Evolutionary conservation across 176 grass and related monocot species (phyloP), one percentile per base, ranked within the genome.

Genomic region (Chrysopogon serrulatus): DNA sequence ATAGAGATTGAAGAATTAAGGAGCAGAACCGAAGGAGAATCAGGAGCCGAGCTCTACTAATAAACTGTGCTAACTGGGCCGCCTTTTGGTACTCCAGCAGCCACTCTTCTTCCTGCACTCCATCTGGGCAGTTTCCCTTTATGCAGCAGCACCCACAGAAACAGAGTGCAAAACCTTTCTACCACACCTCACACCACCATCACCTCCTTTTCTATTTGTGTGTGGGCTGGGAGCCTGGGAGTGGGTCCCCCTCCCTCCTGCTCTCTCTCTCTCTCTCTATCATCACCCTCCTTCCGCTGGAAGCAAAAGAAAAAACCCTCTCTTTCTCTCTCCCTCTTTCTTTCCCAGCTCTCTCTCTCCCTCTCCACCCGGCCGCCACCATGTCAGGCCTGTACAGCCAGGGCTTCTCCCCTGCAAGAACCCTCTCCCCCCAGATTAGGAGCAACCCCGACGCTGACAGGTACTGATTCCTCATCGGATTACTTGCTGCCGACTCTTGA

Each of bases 361-460:
- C 49, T 13, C 60, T 28, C 35, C 51, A 49, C 56, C 13, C 15
- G 51, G 79, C 79, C 59, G 73, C 83, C 57, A 83, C 73, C 89
- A 97, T 97, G 94, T 93, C 94, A 84, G 91, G 94, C 6, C 89
- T 94, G 71, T 97, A 92, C 26, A 88, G 74, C 79, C 87, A 85
- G 74, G 90, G 90, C 78, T 92, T 92, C 89, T 97, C 89, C 84
- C 94, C 94, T 66, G 85, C 91, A 62, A 91, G 91, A 94, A 86
- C 84, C 79, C 86, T 90, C 28, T 94, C 94, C 31, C 91, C 91
- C 34, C 91, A 92, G 91, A 90, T 92, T 85, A 92, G 94, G 85
- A 77, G 81, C 82, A 86, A 84, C 66, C 85, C 87, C 41, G 91
- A 97, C 80, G 79, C 82, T 75, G 94, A 90, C 43, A 94, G 94